Evolutionary conservation across 495 filamentous ascomycete genomes (phyloP), one percentile per base, ranked within the genome.

Genomic region (Peziza echinospora): DNA sequence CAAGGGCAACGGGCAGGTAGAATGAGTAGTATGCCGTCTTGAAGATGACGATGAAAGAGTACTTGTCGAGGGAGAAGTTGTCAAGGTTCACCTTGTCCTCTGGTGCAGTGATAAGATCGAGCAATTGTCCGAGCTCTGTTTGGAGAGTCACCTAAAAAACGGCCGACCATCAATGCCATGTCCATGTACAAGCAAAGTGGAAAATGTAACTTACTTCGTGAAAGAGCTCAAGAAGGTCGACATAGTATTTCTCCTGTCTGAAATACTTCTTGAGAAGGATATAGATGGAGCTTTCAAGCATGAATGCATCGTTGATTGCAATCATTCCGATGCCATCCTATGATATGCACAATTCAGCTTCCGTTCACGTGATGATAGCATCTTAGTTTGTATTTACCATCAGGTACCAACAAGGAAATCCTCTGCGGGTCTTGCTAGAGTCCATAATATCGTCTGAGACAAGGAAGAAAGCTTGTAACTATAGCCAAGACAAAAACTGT

Each of bases 381-480:
- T n/a, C 26, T n/a, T n/a, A n/a, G 30, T 22, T 19, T 2, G n/a
- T 37, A 41, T 16, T 45, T 53, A 58, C 55, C 50, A 56, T 54
- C 25, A 60, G 75, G 67, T 93, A 97, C 89, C 89, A 97, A 69
- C 89, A 97, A 2, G 89, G 85, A 63, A 76, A 72, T 46, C 85
- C 84, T 51, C 89, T 83, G 30, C 89, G 82, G 34, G 89, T 97
- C 63, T 89, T 84, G 51, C 80, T 86, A 56, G 70, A 61, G 68
- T 97, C 89, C 89, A 97, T 97, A 54, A 96, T 93, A 64, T 97
- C 89, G 64, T 97, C 89, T 50, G 84, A 84, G 54, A 97, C 89
- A 44, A 97, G 74, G 73, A 97, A 97, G 74, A 92, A 94, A 48
- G 89, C 87, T 69, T 97, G 89, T 26, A 97, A 80, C 57, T 60